Percentiles rank a stretch among this genome's conserved stretches.
phyloP scores from a whole-genome alignment of 305 asterid genomes.

The Solanum hybrid region DNA sequence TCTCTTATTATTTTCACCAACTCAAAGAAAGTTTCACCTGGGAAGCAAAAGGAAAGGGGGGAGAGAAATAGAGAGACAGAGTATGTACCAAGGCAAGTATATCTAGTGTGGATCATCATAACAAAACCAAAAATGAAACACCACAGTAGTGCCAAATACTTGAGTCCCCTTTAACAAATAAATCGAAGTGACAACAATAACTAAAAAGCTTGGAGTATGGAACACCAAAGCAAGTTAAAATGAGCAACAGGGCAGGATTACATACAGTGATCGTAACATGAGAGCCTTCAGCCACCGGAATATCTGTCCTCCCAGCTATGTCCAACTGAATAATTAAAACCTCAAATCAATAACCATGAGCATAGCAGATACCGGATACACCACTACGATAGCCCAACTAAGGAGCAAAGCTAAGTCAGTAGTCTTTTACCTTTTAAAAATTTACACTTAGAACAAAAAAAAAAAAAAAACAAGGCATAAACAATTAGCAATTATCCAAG shows the following conservation, averaged over 20 bases:
- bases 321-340: slow-evolving; percentile 52
- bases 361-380: neutral
- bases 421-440: neutral
- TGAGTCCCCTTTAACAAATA: neutral
- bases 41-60: neutral
- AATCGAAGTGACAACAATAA: neutral
- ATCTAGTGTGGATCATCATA: neutral
- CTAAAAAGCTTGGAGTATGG: neutral
- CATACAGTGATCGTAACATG: slow-evolving; percentile 89
- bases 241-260: slow-evolving; percentile 9
- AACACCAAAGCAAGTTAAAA: slow-evolving; percentile 1
- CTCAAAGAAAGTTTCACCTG: neutral
- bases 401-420: neutral
- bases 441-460: neutral
- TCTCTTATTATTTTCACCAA: neutral
- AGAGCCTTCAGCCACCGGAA: slow-evolving; percentile 99
- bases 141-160: neutral
- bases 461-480: neutral
- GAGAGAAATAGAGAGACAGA: neutral
- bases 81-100: neutral
- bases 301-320: slow-evolving; percentile 85
- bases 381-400: neutral
- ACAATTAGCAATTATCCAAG: neutral
- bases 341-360: neutral
- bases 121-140: neutral